phyloP scores from a whole-genome alignment of 371 early-diverging fungal genomes.

The Mucor piriformis region DNA sequence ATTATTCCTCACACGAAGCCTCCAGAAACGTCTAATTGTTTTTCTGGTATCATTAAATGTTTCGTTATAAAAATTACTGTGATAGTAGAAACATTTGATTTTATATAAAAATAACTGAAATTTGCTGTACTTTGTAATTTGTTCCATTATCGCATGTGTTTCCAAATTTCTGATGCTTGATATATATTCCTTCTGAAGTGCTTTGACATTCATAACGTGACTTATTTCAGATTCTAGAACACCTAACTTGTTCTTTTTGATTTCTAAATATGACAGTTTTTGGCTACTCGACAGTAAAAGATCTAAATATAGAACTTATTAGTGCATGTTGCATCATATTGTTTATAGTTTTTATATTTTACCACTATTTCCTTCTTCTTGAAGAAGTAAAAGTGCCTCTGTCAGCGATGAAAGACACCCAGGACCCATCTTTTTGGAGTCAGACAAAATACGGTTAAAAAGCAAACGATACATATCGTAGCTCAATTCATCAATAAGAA shows the following conservation, averaged over 20 bases:
- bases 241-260: neutral
- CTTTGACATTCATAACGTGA: neutral
- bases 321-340: neutral
- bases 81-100: no score
- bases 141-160: conserved; percentile 7
- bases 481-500: conserved; percentile 3
- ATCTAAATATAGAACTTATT: neutral
- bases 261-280: conserved; percentile 12
- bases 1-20: neutral
- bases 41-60: neutral
- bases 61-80: neutral
- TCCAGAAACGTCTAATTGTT: neutral
- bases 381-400: conserved; percentile 6
- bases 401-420: conserved; percentile 9
- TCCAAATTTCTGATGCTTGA: conserved; percentile 9
- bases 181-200: conserved; percentile 1
- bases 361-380: conserved; percentile 10
- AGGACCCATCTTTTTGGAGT: conserved; percentile 6
- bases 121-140: conserved; percentile 3
- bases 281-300: conserved; percentile 5
- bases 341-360: neutral
- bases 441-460: conserved; percentile 12
- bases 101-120: neutral
- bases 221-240: neutral
- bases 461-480: conserved; percentile 10